phyloP scores from a whole-genome alignment of 345 rosid genomes.

The Mercurialis annua region DNA sequence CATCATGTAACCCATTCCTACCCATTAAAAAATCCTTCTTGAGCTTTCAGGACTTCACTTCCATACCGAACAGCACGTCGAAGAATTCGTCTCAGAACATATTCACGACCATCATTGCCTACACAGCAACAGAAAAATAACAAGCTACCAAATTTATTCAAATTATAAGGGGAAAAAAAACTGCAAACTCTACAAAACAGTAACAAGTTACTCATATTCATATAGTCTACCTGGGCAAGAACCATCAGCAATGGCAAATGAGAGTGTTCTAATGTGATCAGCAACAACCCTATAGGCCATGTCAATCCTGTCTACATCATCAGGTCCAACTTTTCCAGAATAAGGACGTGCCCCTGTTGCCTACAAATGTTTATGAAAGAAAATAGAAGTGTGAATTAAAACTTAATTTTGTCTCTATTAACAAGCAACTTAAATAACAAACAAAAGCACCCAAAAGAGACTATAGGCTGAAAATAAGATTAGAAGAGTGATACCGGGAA shows the following conservation, averaged over 20 bases:
- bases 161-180: background rate
- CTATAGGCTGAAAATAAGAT: no score
- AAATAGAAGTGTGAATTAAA: background rate
- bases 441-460: background rate
- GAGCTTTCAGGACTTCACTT: slow-evolving; percentile 80
- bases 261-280: slow-evolving; percentile 89
- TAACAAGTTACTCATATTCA: background rate
- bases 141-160: background rate
- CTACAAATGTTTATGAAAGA: slow-evolving; percentile 26
- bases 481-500: no score
- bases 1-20: slow-evolving; percentile 27
- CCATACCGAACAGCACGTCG: slow-evolving; percentile 98
- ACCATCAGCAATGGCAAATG: slow-evolving; percentile 98
- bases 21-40: slow-evolving; percentile 92
- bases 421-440: background rate
- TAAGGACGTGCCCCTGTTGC: slow-evolving; percentile 85
- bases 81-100: slow-evolving; percentile 92
- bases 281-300: slow-evolving; percentile 99
- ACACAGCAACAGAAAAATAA: slow-evolving; percentile 13
- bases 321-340: slow-evolving; percentile 86
- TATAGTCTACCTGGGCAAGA: slow-evolving; percentile 79
- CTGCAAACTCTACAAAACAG: background rate
- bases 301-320: slow-evolving; percentile 75
- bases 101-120: slow-evolving; percentile 98
- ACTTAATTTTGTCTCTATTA: background rate